Evolutionary conservation across 208 protist genomes (phyloP).

Genomic region (Acanthamoeba royreba): DNA sequence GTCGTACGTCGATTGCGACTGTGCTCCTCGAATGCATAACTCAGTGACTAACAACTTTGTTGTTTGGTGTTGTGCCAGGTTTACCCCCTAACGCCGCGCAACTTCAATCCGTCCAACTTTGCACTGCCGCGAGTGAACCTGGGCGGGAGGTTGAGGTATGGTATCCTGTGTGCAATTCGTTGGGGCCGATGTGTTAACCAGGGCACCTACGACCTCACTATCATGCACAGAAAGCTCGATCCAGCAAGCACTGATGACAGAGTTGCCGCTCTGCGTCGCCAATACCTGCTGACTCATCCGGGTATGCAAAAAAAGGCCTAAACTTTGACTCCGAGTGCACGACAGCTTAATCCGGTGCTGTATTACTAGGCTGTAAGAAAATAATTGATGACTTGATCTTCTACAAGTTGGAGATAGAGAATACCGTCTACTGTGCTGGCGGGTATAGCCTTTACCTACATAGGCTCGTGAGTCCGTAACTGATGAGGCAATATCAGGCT

Average conservation of each 20-base stretch:
- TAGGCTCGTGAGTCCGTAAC: not conserved
- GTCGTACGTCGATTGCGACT: not conserved
- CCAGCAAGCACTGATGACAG: not conserved
- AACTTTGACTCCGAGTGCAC: no score
- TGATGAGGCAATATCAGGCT: not conserved
- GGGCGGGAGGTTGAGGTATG: not conserved
- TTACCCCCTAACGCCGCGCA: not conserved
- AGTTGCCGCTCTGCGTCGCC: not conserved
- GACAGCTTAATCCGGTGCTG: no score
- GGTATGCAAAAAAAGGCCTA: no score
- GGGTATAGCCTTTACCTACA: not conserved
- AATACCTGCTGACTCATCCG: not conserved
- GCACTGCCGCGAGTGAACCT: constrained; percentile 16
- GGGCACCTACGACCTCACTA: not conserved
- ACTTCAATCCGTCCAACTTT: constrained; percentile 36
- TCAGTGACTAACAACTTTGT: not conserved
- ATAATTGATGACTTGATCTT: not conserved
- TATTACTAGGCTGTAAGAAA: not conserved
- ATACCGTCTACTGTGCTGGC: constrained; percentile 5
- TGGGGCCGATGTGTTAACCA: not conserved
- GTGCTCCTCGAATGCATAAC: not conserved
- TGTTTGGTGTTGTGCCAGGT: not conserved
- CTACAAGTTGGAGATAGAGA: not conserved
- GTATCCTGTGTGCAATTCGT: no score
- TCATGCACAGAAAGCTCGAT: not conserved